These are phyloP conservation scores for Phaseolus coccineus DNA, from an alignment of 331 rosid genomes.

Conservation along the genomic window DNA sequence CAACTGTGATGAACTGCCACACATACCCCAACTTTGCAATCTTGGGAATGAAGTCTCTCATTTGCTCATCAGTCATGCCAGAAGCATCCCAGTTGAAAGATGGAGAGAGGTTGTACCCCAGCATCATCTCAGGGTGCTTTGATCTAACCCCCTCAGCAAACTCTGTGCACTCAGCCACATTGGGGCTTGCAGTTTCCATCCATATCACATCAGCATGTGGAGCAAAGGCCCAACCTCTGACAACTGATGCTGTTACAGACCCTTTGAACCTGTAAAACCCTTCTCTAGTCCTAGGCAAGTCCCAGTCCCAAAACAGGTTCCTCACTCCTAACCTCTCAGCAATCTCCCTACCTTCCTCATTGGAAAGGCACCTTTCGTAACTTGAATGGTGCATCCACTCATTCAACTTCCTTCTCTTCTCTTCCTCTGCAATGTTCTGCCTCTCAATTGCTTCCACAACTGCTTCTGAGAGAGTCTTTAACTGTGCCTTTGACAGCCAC, in stretches of 20 bases:
- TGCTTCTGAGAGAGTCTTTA: conserved; percentile 83
- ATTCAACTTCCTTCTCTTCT: conserved; percentile 61
- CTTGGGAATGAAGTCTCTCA: conserved; percentile 83
- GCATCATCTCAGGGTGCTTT: conserved; percentile 66
- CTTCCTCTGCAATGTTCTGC: conserved; percentile 58
- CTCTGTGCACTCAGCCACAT: conserved; percentile 72
- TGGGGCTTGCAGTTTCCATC: conserved; percentile 91
- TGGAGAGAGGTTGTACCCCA: conserved; percentile 91
- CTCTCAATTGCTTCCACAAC: conserved; percentile 73
- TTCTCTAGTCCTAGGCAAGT: conserved; percentile 93
- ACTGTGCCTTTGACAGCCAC: conserved; percentile 70
- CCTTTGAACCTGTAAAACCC: conserved; percentile 92
- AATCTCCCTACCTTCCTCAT: conserved; percentile 71
- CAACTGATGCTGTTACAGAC: conserved; percentile 76
- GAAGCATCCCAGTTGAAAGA: conserved; percentile 99
- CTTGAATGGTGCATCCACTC: conserved; percentile 71
- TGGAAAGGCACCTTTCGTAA: conserved; percentile 67
- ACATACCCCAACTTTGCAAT: conserved; percentile 85
- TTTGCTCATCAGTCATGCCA: conserved; percentile 80
- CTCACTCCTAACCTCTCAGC: conserved; percentile 71
- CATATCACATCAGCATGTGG: conserved; percentile 83
- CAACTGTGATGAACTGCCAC: conserved; percentile 96
- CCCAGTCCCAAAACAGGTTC: conserved; percentile 93
- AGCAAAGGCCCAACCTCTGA: conserved; percentile 87
- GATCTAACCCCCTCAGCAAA: conserved; percentile 78